Evolutionary conservation across 129 eudicot genomes (phyloP).

Genomic region (Ambrosia artemisiifolia): DNA sequence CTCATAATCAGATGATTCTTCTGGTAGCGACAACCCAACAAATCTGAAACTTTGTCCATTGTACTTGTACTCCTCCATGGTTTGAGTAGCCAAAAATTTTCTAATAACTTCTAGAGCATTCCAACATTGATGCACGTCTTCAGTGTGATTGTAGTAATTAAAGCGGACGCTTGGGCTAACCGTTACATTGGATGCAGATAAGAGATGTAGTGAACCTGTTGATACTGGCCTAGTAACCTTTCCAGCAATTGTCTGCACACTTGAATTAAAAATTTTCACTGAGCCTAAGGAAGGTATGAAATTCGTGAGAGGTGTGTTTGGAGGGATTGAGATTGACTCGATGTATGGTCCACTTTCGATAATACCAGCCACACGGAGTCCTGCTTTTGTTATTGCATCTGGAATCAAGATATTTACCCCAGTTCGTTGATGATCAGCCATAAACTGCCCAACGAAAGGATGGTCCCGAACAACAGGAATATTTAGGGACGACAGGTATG

Average conservation of each 20-base stretch:
- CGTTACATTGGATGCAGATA: constrained; percentile 12
- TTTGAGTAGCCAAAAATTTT: constrained; percentile 15
- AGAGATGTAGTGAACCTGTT: not conserved
- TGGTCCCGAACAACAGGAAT: too few species aligned
- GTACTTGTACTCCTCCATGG: constrained; percentile 36
- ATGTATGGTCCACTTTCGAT: constrained; percentile 4
- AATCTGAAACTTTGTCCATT: too few species aligned
- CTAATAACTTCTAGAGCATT: constrained; percentile 8
- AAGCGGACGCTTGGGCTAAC: constrained; percentile 17
- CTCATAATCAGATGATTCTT: too few species aligned
- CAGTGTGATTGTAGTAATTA: constrained; percentile 16
- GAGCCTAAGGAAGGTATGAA: constrained; percentile 16
- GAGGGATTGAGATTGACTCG: not conserved
- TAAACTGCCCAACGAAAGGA: not conserved
- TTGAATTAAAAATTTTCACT: constrained; percentile 1
- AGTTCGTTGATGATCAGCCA: constrained; percentile 25
- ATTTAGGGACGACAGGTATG: too few species aligned
- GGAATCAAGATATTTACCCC: constrained; percentile 15
- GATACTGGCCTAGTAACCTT: constrained; percentile 14
- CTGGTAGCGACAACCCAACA: too few species aligned
- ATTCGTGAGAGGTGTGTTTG: constrained; percentile 3
- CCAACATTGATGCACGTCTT: constrained; percentile 19
- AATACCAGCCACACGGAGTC: constrained; percentile 18
- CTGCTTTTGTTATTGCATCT: not conserved
- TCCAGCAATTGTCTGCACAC: not conserved